Evolutionary conservation across 1,284 basidiomycete genomes (phyloP).

Genomic region (Pascua sp.): DNA sequence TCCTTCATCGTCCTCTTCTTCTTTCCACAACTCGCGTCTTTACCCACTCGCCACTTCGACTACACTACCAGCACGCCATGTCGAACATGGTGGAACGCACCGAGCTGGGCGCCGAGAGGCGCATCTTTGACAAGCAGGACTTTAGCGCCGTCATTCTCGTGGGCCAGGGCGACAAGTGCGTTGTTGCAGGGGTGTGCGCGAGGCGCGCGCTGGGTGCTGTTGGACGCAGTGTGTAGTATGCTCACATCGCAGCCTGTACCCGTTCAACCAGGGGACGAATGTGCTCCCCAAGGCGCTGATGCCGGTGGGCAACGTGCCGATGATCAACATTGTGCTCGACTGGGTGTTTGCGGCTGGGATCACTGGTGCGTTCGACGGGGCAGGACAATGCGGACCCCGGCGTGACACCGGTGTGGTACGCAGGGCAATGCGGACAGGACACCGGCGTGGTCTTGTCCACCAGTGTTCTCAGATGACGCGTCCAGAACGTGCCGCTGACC

Average conservation of each 20-base stretch:
- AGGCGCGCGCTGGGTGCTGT: too few relatives aligned
- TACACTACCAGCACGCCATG: too few relatives aligned
- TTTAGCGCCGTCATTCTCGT: constrained; percentile 80
- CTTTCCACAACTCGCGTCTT: too few relatives aligned
- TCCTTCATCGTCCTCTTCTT: too few relatives aligned
- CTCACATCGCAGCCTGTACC: constrained; percentile 37
- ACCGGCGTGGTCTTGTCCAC: too few relatives aligned
- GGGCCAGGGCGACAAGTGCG: constrained; percentile 81
- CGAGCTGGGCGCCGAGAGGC: too few relatives aligned
- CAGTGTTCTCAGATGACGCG: not conserved
- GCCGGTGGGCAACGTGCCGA: constrained; percentile 79
- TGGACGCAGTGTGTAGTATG: not conserved
- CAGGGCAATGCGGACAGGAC: too few relatives aligned
- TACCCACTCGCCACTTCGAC: too few relatives aligned
- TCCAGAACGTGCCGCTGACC: not conserved
- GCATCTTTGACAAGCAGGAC: constrained; percentile 51
- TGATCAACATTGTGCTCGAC: constrained; percentile 76
- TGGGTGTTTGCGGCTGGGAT: constrained; percentile 86
- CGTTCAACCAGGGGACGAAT: constrained; percentile 45
- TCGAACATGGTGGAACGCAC: too few relatives aligned
- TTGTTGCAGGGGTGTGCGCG: constrained; percentile 10
- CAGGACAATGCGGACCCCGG: not conserved
- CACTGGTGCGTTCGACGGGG: constrained; percentile 58
- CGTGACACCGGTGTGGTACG: too few relatives aligned
- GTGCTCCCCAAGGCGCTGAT: constrained; percentile 67